These are phyloP conservation scores for Pythium plurisporium DNA, from an alignment of 352 stramenopile species.

Conservation along the genomic window DNA sequence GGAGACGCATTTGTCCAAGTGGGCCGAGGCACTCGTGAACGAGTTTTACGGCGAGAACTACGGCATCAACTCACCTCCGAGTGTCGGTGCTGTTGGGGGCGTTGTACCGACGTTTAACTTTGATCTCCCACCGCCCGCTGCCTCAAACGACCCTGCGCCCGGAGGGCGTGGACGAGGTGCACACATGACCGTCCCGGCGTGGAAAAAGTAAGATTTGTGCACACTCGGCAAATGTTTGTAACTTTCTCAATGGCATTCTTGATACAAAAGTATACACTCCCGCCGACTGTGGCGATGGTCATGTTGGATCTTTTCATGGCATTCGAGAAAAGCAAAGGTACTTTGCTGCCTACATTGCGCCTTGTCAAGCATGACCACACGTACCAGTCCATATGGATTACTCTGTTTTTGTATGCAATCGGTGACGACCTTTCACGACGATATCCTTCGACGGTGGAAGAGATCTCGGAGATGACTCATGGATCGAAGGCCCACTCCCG, in stretches of 20 bases:
- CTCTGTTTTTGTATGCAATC: too few relatives aligned
- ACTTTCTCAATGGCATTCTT: too few relatives aligned
- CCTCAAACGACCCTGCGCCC: slow-evolving; percentile 15
- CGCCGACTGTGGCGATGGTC: too few relatives aligned
- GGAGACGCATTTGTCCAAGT: slow-evolving; percentile 55
- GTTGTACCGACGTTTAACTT: slow-evolving; percentile 22
- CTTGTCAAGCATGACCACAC: too few relatives aligned
- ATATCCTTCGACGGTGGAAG: not conserved
- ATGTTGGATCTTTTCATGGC: too few relatives aligned
- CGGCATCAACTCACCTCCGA: slow-evolving; percentile 62
- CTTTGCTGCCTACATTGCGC: too few relatives aligned
- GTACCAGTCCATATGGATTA: too few relatives aligned
- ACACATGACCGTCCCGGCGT: slow-evolving; percentile 66
- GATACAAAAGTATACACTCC: too few relatives aligned
- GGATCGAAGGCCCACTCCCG: too few relatives aligned
- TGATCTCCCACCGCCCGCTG: slow-evolving; percentile 17
- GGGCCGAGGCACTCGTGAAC: slow-evolving; percentile 71
- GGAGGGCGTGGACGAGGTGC: slow-evolving; percentile 46
- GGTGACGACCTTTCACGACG: slow-evolving; percentile 1
- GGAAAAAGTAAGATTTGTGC: slow-evolving; percentile 56
- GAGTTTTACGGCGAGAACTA: slow-evolving; percentile 84
- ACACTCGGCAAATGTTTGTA: too few relatives aligned
- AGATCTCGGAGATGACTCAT: not conserved
- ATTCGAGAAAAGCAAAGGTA: too few relatives aligned
- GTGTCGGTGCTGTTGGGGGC: slow-evolving; percentile 18